Evolutionary conservation across 2,329 filamentous ascomycete genomes (phyloP).

Genomic region (Chaetomium sp.): DNA sequence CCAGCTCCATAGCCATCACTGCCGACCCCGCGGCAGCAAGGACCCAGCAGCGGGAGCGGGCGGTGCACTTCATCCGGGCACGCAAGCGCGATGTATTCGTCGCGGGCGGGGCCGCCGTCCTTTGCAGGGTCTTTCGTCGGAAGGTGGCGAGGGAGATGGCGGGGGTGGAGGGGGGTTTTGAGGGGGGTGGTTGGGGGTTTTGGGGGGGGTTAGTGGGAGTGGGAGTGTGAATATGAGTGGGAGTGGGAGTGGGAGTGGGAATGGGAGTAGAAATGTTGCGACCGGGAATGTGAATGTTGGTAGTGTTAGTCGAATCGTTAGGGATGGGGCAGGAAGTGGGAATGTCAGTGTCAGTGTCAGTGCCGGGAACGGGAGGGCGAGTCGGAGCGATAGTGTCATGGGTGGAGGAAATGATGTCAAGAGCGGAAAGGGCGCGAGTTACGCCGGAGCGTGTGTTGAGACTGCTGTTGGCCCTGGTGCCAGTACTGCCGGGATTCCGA

Average conservation of each 20-base stretch:
- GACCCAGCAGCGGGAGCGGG: not conserved
- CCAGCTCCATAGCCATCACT: too few species aligned
- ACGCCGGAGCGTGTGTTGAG: not conserved
- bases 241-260: not conserved
- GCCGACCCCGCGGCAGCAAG: too few species aligned
- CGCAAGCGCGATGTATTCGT: constrained; percentile 37
- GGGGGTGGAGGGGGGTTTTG: constrained; percentile 33
- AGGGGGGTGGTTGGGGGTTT: constrained; percentile 27
- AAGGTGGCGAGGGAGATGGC: constrained; percentile 29
- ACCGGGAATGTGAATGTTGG: not conserved
- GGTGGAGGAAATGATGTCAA: too few species aligned
- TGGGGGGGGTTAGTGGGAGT: constrained; percentile 35
- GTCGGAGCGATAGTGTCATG: not conserved
- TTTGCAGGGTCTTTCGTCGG: constrained; percentile 21
- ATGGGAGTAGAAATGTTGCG: not conserved
- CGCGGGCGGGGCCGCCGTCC: constrained; percentile 35
- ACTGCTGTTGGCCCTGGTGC: not conserved
- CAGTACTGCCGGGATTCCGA: too few species aligned
- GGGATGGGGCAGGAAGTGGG: not conserved
- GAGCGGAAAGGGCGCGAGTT: too few species aligned
- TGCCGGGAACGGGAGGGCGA: not conserved
- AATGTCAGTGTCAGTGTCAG: not conserved
- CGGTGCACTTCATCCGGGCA: constrained; percentile 32
- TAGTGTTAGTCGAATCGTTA: not conserved
- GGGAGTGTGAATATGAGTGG: not conserved